phyloP scores from a whole-genome alignment of 768 basidiomycete species.

The Baorangia bicolor region DNA sequence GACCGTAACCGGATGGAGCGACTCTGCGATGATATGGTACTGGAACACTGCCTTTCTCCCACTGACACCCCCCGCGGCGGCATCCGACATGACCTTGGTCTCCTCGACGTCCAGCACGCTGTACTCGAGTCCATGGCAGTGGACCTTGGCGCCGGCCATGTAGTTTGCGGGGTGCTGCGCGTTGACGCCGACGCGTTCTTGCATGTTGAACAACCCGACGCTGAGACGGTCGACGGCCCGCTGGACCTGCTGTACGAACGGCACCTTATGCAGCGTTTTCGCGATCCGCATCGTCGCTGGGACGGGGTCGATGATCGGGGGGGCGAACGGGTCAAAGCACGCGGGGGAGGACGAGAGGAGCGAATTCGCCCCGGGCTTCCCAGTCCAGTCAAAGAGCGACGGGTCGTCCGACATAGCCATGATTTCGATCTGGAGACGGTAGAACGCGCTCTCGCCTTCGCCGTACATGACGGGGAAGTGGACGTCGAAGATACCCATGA shows the following conservation, averaged over 20 bases:
- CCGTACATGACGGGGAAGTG: conserved; percentile 31
- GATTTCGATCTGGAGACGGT: conserved; percentile 28
- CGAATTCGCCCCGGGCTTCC: conserved; percentile 12
- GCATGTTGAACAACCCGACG: conserved; percentile 19
- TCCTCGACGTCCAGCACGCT: conserved; percentile 16
- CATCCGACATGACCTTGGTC: conserved; percentile 10
- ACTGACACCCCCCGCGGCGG: background rate
- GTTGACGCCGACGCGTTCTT: conserved; percentile 19
- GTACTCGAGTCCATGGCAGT: conserved; percentile 25
- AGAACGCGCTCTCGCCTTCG: conserved; percentile 27
- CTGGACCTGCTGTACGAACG: conserved; percentile 13
- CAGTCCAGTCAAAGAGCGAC: conserved; percentile 28
- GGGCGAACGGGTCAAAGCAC: conserved; percentile 24
- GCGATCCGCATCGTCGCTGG: conserved; percentile 13
- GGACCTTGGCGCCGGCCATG: conserved; percentile 19
- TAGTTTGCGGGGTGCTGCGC: conserved; percentile 22
- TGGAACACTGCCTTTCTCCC: conserved; percentile 6
- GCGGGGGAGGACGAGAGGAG: conserved; percentile 17
- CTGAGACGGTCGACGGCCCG: conserved; percentile 10
- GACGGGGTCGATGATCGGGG: conserved; percentile 15
- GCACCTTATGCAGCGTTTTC: conserved; percentile 5
- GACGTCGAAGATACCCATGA: conserved; percentile 31
- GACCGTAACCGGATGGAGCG: conserved; percentile 20
- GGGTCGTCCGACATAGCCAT: conserved; percentile 24
- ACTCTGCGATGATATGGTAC: conserved; percentile 17